Base-by-base conservation (phyloP, 2,329 filamentous ascomycete genomes). In the Aureobasidium leucospermi region DNA sequence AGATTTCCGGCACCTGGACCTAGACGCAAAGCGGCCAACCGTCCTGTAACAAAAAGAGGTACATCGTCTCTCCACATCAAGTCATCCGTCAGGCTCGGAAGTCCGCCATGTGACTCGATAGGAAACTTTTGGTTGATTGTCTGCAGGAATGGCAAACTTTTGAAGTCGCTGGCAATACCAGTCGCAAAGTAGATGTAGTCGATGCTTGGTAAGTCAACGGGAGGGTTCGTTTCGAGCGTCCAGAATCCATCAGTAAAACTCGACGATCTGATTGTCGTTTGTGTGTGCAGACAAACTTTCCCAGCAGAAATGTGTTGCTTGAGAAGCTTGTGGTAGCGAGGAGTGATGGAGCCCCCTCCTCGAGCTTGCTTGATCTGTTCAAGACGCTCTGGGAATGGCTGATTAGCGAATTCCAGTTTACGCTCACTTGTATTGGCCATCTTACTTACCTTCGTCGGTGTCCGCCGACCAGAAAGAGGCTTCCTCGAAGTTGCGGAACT, bases 101-200 rank as follows among this genome's bases (percentile, higher is more conserved):
- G 74, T 0, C 89, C 89, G 4, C 84, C 83, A 28, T 83, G 78
- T 0, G 76, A 79, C 15, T 83, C 72, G 36, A 93, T 79, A 0
- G 87, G 87, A 62, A 86, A 77, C 16, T 83, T 78, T 3, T 74
- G 63, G 8, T 81, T 71, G 68, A 93, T 81, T 0, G 75, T 80
- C 59, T 82, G 73, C 11, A 93, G 73, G 59, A 85, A 84, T 0
- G 85, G 80, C 23, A 91, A 75, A 1, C 77, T 76, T 1, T 73
- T 67, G 29, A 90, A 81, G 63, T 90, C 79, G 0, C 83, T 82
- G 51, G 84, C 79, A 41, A 88, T 81, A 0, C 89, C 89, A 0
- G 89, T 93, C 13, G 89, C 88, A 66, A 87, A 89, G 71, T 88
- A 88, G 63, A 91, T 83, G 71, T 87, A 88, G 69, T 91, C 81